A percentile compares a stretch with the other conserved stretches of the same genome.
Conservation (phyloP, 257 asterid species). For the Ilex asprella region DNA sequence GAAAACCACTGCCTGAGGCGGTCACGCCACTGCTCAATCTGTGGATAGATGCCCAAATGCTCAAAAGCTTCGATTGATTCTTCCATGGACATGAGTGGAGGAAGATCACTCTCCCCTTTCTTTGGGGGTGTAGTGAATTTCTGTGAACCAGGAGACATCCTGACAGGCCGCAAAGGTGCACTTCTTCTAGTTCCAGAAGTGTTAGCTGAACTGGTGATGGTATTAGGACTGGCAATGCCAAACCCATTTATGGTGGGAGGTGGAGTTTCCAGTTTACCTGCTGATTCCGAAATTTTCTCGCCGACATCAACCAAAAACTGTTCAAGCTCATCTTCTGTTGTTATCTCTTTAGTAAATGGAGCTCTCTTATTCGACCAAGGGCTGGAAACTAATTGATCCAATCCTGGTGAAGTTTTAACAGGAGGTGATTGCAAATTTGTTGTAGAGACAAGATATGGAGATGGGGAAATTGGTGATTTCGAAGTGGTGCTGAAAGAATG, state of each 20-base stretch:
- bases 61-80: constrained; percentile 74
- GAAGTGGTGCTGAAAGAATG: constrained; percentile 51
- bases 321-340: constrained; percentile 70
- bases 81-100: constrained; percentile 91
- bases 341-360: constrained; percentile 56
- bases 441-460: constrained; percentile 64
- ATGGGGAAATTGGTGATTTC: constrained; percentile 71
- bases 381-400: constrained; percentile 40
- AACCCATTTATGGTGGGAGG: constrained; percentile 66
- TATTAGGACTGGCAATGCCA: constrained; percentile 59
- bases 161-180: constrained; percentile 86
- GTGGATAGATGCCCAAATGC: constrained; percentile 70
- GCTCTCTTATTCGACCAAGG: constrained; percentile 81
- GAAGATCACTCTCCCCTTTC: constrained; percentile 90
- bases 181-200: constrained; percentile 80
- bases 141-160: constrained; percentile 95
- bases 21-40: constrained; percentile 88
- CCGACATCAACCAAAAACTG: constrained; percentile 77
- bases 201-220: constrained; percentile 46
- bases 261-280: constrained; percentile 67
- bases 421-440: constrained; percentile 47
- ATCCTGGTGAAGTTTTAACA: constrained; percentile 47
- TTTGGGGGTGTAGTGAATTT: constrained; percentile 89
- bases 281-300: constrained; percentile 72
- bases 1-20: constrained; percentile 94